Conservation (phyloP, 306 rosid genomes). For the Cucurbita ficifolia region DNA sequence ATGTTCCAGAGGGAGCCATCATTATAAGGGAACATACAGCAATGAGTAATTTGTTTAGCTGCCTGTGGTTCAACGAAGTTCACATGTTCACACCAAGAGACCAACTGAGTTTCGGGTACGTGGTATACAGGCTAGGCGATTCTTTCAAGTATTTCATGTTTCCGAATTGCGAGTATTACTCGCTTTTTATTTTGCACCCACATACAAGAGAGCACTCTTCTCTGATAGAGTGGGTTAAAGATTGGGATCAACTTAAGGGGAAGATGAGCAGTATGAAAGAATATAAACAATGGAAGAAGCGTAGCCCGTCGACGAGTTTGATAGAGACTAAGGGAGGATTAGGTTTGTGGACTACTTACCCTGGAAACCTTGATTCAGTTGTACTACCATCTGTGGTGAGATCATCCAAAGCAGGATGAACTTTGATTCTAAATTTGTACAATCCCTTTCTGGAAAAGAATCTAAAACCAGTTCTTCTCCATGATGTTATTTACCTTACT, state of each 20-base stretch:
- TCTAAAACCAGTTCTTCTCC: not conserved
- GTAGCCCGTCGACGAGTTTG: conserved; percentile 29
- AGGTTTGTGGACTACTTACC: conserved; percentile 89
- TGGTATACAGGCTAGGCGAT: conserved; percentile 62
- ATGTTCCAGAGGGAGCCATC: conserved; percentile 95
- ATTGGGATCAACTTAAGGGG: conserved; percentile 55
- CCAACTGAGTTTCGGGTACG: conserved; percentile 94
- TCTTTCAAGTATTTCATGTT: conserved; percentile 66
- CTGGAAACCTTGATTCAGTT: conserved; percentile 54
- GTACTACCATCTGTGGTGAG: conserved; percentile 56
- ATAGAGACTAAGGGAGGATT: conserved; percentile 79
- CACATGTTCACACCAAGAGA: conserved; percentile 95
- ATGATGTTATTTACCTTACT: not conserved
- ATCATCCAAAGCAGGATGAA: conserved; percentile 91
- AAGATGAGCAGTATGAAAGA: conserved; percentile 12
- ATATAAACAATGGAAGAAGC: conserved; percentile 53
- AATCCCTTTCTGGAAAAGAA: not conserved
- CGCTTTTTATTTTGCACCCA: conserved; percentile 90
- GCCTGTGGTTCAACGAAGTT: conserved; percentile 97
- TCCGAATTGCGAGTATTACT: conserved; percentile 87
- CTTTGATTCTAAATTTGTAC: conserved; percentile 13
- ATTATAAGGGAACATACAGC: conserved; percentile 72
- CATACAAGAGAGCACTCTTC: conserved; percentile 98
- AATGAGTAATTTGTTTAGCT: conserved; percentile 75
- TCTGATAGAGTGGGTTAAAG: conserved; percentile 89